Percentiles rank a stretch among this genome's conserved stretches.
Conservation (phyloP, 148 eudicot species). For the Suaeda aralocaspica region DNA sequence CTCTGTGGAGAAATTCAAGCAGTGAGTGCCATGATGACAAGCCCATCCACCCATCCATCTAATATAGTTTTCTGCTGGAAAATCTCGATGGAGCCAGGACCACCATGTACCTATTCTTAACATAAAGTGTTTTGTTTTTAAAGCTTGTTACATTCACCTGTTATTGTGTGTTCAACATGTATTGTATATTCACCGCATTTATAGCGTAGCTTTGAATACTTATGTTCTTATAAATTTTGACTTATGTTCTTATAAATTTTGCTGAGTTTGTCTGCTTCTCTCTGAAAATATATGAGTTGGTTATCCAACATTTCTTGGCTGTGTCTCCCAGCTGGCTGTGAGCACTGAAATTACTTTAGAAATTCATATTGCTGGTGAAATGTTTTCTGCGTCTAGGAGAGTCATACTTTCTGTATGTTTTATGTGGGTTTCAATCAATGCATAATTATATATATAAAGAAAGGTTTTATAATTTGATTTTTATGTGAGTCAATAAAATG, state of each 20-base stretch:
- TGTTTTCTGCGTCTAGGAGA: constrained; percentile 82
- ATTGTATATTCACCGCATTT: not conserved
- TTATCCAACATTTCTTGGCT: constrained; percentile 98
- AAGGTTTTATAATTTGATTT: too few relatives aligned
- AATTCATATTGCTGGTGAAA: constrained; percentile 86
- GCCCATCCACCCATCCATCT: constrained; percentile 99
- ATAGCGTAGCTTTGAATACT: too few relatives aligned
- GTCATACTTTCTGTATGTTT: constrained; percentile 62
- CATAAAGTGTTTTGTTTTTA: not conserved
- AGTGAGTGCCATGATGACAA: constrained; percentile 93
- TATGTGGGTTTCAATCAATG: not conserved
- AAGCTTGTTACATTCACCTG: not conserved
- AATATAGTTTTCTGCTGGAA: constrained; percentile 87
- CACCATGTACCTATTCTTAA: constrained; percentile 49
- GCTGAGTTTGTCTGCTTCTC: not conserved
- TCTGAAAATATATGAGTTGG: constrained; percentile 88
- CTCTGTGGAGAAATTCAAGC: constrained; percentile 82
- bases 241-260: too few relatives aligned
- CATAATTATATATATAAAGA: not conserved
- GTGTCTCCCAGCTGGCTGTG: constrained; percentile 96
- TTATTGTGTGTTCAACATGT: not conserved
- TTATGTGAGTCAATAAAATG: too few relatives aligned
- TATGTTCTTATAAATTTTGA: not conserved
- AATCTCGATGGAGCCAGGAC: constrained; percentile 84
- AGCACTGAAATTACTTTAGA: constrained; percentile 96